Base-by-base conservation (phyloP, 2,329 filamentous ascomycete genomes). In the Botrytis pseudocinerea region DNA sequence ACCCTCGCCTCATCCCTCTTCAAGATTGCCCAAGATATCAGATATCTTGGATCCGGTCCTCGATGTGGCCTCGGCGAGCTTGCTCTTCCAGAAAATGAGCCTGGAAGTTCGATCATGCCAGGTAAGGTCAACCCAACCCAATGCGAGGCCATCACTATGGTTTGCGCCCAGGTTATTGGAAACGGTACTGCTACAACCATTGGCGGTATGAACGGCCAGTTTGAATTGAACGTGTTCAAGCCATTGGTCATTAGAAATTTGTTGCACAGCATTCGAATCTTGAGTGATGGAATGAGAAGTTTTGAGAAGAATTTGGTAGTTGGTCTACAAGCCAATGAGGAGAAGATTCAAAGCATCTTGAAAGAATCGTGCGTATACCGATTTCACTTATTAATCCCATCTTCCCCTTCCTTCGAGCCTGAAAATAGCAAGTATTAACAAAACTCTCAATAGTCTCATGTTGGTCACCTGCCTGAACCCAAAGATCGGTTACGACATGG, bases 121-220 rank as follows among this genome's bases (percentile, higher is more conserved):
- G 96, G 96, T 81, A 99, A 99, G 87, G 96, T 99, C 82, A 99
- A 99, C 87, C 96, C 96, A 46, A 99, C 96, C 46, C 96, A 99
- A 85, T 97, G 94, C 85, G 96, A 99, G 87, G 93, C 94, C 75
- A 86, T 99, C 83, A 98, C 96, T 79, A 99, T 99, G 96, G 87
- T 98, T 75, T 98, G 95, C 86, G 90, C 93, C 32, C 96, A 99
- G 85, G 95, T 99, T 75, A 97, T 98, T 89, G 96, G 96, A 81
- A 99, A 99, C 88, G 91, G 98, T 82, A 92, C 94, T 71, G 94
- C 96, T 54, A 91, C 93, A 75, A 98, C 95, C 44, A 94, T 98
- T 79, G 94, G 94, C 76, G 96, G 95, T 81, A 97, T 97, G 87
- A 97, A 96, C 85, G 96, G 96, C 77, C 97, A 98, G 86, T 99